Evolutionary conservation across 768 basidiomycete species (phyloP).

Genomic region (Hericium erinaceus): DNA sequence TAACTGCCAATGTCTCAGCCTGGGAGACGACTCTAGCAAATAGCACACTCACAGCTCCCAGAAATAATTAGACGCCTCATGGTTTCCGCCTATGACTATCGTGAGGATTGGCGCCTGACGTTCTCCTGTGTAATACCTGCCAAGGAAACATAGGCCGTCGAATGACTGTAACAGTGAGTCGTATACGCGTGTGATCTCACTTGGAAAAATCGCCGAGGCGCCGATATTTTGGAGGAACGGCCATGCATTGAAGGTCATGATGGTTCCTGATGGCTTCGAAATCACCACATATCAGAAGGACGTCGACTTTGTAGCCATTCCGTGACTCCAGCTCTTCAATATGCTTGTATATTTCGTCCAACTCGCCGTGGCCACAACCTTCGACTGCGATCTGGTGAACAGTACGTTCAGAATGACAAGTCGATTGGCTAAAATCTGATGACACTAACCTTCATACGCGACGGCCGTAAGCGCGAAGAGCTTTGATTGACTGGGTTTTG

Average conservation of each 20-base stretch:
- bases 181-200: constrained; percentile 25
- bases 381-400: constrained; percentile 67
- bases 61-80: constrained; percentile 94
- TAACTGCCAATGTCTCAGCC: constrained; percentile 42
- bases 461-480: too few relatives aligned
- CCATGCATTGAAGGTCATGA: constrained; percentile 81
- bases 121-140: constrained; percentile 81
- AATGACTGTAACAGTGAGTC: background rate
- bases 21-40: constrained; percentile 4
- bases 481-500: too few relatives aligned
- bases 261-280: constrained; percentile 88
- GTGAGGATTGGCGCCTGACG: constrained; percentile 81
- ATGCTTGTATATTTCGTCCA: constrained; percentile 78
- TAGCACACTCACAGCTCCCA: constrained; percentile 74
- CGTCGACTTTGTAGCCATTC: constrained; percentile 63
- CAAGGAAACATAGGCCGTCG: background rate
- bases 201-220: constrained; percentile 77
- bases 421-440: background rate
- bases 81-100: constrained; percentile 93
- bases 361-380: constrained; percentile 91
- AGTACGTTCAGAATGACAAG: too few relatives aligned
- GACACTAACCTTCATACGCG: background rate
- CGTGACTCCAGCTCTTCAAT: constrained; percentile 52
- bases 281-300: constrained; percentile 91
- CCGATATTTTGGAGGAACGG: constrained; percentile 85